phyloP scores from a whole-genome alignment of 192 early-diverging fungal genomes.

The Backusella mclennaniae region DNA sequence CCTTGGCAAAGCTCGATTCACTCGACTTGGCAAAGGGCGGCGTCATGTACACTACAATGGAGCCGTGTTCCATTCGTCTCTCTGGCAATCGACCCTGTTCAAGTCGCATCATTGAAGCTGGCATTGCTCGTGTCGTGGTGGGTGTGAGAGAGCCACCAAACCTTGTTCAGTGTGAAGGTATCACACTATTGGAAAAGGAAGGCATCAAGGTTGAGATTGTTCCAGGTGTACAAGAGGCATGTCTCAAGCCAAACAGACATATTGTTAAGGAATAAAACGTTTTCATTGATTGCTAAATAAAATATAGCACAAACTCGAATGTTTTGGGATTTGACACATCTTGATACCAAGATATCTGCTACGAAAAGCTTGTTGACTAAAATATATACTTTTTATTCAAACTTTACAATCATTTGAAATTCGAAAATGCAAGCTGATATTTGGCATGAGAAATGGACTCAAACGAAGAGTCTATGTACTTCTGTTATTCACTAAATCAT shows the following conservation, averaged over 20 bases:
- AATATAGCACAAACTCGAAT: too few species aligned
- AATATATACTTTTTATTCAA: too few species aligned
- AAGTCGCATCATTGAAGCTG: constrained; percentile 67
- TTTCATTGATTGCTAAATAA: too few species aligned
- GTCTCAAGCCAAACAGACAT: constrained; percentile 72
- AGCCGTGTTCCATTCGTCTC: constrained; percentile 80
- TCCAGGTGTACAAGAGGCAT: constrained; percentile 68
- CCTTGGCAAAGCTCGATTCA: constrained; percentile 68
- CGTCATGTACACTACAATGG: constrained; percentile 96
- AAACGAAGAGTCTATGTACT: too few species aligned
- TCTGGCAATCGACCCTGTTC: constrained; percentile 78
- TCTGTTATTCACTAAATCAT: too few species aligned
- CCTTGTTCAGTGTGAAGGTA: constrained; percentile 82
- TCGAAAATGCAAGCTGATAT: too few species aligned
- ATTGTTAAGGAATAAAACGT: constrained; percentile 19
- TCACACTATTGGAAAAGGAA: constrained; percentile 56
- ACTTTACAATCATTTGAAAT: too few species aligned
- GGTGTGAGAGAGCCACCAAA: constrained; percentile 86
- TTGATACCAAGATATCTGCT: too few species aligned
- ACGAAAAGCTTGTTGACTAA: too few species aligned
- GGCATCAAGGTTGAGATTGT: constrained; percentile 80
- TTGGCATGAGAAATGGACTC: too few species aligned
- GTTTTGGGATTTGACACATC: too few species aligned
- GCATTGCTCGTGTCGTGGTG: constrained; percentile 74
- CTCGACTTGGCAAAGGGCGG: constrained; percentile 36